These are phyloP conservation scores for Tilletia indica DNA, from an alignment of 1,284 basidiomycete genomes.

Conservation along the genomic window DNA sequence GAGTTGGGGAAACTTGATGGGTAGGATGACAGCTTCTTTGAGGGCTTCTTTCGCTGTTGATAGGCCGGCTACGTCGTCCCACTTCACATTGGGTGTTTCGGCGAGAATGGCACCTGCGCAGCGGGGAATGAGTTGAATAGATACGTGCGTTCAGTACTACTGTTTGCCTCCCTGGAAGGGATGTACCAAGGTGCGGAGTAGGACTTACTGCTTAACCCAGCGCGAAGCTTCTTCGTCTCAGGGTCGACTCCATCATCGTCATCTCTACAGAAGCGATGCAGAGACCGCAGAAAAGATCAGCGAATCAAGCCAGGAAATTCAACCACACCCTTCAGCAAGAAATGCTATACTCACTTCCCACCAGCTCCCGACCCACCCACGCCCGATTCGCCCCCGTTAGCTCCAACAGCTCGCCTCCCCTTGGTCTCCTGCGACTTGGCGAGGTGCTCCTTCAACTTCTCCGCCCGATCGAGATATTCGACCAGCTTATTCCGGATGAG, in stretches of 20 bases:
- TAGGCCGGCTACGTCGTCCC: constrained; percentile 97
- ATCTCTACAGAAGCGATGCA: constrained; percentile 49
- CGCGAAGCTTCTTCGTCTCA: constrained; percentile 90
- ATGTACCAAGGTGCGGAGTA: no score
- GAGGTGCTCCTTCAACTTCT: constrained; percentile 75
- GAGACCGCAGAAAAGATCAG: no score
- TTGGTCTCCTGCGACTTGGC: constrained; percentile 70
- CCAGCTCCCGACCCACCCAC: constrained; percentile 65
- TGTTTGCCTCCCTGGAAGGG: no score
- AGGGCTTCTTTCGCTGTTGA: constrained; percentile 90
- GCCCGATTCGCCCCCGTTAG: constrained; percentile 66
- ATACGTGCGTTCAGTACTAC: no score
- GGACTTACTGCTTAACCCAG: constrained; percentile 69
- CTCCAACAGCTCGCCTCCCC: constrained; percentile 73
- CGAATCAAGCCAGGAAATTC: no score
- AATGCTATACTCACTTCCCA: constrained; percentile 60
- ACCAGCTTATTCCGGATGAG: constrained; percentile 85
- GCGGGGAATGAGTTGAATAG: no score
- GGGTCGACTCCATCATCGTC: constrained; percentile 74
- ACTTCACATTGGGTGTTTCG: constrained; percentile 92
- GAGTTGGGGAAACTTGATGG: constrained; percentile 96
- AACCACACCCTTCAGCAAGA: no score
- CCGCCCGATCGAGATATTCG: constrained; percentile 89
- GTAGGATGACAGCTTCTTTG: constrained; percentile 97
- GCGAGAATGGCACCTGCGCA: constrained; percentile 76